A percentile compares a stretch with the other conserved stretches of the same genome.
Conservation (phyloP, 2,329 filamentous ascomycete genomes). For the Colletotrichum liaoningense region DNA sequence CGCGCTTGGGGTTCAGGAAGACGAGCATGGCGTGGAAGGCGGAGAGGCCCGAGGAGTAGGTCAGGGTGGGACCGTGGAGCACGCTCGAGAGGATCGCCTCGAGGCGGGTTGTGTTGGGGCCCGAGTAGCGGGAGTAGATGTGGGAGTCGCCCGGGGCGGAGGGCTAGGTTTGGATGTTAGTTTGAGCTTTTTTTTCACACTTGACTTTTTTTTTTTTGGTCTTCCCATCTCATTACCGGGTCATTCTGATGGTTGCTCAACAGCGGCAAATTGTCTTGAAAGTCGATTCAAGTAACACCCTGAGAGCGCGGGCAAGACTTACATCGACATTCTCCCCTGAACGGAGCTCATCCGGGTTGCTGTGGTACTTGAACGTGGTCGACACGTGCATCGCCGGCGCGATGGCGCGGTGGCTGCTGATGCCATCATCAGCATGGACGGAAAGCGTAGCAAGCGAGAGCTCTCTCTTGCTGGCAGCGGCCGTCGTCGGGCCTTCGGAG, state of each 20-base stretch:
- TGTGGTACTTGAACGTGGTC: slow-evolving; percentile 87
- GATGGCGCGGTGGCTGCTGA: slow-evolving; percentile 81
- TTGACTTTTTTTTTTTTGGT: not conserved
- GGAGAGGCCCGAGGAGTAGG: slow-evolving; percentile 86
- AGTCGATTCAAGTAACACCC: not conserved
- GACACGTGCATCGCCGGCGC: slow-evolving; percentile 91
- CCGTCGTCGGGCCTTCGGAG: slow-evolving; percentile 5
- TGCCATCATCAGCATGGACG: slow-evolving; percentile 84
- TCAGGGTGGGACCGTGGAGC: slow-evolving; percentile 76
- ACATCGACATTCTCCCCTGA: slow-evolving; percentile 66
- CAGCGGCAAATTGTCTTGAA: not conserved
- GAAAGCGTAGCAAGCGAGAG: slow-evolving; percentile 75
- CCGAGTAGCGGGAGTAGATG: slow-evolving; percentile 85
- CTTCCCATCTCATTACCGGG: not conserved
- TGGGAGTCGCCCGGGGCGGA: slow-evolving; percentile 69
- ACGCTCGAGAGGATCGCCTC: slow-evolving; percentile 84
- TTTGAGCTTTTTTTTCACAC: not conserved
- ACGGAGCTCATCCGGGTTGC: slow-evolving; percentile 74
- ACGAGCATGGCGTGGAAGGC: slow-evolving; percentile 90
- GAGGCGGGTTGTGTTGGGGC: slow-evolving; percentile 85
- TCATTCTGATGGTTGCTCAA: not conserved
- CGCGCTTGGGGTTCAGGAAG: slow-evolving; percentile 83
- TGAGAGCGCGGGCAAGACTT: slow-evolving; percentile 43
- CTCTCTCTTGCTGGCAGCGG: slow-evolving; percentile 37
- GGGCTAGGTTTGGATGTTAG: slow-evolving; percentile 50